Evolutionary conservation across 352 stramenopile genomes (phyloP), one percentile per base, ranked within the genome.

Genomic region (Pythium scleroteichum): DNA sequence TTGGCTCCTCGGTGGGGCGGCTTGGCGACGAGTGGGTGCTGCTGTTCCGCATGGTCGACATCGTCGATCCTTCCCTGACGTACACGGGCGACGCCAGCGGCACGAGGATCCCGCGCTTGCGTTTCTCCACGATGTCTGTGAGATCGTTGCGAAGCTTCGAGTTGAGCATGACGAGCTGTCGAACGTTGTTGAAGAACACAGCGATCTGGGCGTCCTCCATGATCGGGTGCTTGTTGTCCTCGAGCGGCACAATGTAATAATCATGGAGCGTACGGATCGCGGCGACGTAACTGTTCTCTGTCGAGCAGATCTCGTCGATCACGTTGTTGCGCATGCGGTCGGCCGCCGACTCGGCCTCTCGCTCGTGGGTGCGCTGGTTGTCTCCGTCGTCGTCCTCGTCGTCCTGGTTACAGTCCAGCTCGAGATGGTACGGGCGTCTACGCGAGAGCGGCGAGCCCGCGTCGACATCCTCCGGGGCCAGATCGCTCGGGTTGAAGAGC

Each of bases 141-240:
- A 94, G 53, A 50, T 95, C 84, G 39, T 79, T 80, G 9, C 90
- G 73, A 14, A 95, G 65, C 65, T 93, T 92, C 13, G 82, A 92
- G 64, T 95, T 93, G 57, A 95, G 75, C 78, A 90, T 90, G 26
- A 92, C 80, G 2, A 95, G 69, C 55, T 93, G 78, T 10, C 82
- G 69, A 33, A 95, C 42, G 27, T 87, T 93, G 68, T 91, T 92
- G 59, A 95, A 95, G 46, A 95, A 95, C 16, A 95, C 86, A 40
- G 86, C 86, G 51, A 94, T 92, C 65, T 92, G 82, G 2, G 82
- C 79, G 66, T 95, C 83, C 27, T 86, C 75, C 77, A 92, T 87
- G 49, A 95, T 89, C 22, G 77, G 81, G 56, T 93, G 82, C 35
- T 75, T 77, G 54, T 85, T 88, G 54, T 88, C 80, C 47, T 92